Evolutionary conservation across 2,329 filamentous ascomycete species (phyloP).

Genomic region (Penicillium sumatraense): DNA sequence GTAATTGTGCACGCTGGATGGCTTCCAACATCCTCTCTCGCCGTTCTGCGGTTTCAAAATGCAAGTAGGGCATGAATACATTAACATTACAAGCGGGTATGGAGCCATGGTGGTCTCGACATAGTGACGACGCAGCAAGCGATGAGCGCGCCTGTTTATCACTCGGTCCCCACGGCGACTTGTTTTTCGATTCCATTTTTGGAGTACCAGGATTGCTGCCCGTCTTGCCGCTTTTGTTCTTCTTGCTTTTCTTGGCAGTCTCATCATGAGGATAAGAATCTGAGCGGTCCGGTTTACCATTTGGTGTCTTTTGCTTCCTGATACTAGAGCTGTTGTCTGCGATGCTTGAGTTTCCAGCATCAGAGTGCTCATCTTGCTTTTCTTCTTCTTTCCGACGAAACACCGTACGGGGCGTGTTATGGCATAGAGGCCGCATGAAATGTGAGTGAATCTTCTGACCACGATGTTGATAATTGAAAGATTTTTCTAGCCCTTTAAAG

Average conservation of each 20-base stretch:
- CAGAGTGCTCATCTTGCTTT: slow-evolving; percentile 30
- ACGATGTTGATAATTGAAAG: slow-evolving; percentile 65
- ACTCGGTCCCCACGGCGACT: slow-evolving; percentile 40
- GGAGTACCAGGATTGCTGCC: slow-evolving; percentile 26
- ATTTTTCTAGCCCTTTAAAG: slow-evolving; percentile 66
- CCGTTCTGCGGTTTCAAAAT: slow-evolving; percentile 64
- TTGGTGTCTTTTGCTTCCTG: slow-evolving; percentile 35
- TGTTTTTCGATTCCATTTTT: slow-evolving; percentile 32
- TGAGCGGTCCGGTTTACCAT: slow-evolving; percentile 29
- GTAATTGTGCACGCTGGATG: slow-evolving; percentile 46
- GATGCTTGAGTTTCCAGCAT: slow-evolving; percentile 20
- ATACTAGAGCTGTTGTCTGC: slow-evolving; percentile 11
- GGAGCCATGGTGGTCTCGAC: slow-evolving; percentile 28
- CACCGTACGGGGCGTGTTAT: slow-evolving; percentile 50
- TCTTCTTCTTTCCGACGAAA: slow-evolving; percentile 35
- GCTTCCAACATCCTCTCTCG: slow-evolving; percentile 62
- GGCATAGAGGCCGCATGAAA: slow-evolving; percentile 65
- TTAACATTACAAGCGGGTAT: slow-evolving; percentile 34
- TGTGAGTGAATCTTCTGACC: slow-evolving; percentile 63
- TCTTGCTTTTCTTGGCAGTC: slow-evolving; percentile 34
- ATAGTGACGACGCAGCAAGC: slow-evolving; percentile 45
- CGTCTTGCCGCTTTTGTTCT: slow-evolving; percentile 33
- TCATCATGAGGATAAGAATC: slow-evolving; percentile 34
- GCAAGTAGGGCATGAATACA: slow-evolving; percentile 66
- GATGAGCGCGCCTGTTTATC: slow-evolving; percentile 25